Percentiles rank a stretch among this genome's conserved stretches.
Conservation (phyloP, 2,329 filamentous ascomycete genomes). For the Hypoxylon rubiginosum region DNA sequence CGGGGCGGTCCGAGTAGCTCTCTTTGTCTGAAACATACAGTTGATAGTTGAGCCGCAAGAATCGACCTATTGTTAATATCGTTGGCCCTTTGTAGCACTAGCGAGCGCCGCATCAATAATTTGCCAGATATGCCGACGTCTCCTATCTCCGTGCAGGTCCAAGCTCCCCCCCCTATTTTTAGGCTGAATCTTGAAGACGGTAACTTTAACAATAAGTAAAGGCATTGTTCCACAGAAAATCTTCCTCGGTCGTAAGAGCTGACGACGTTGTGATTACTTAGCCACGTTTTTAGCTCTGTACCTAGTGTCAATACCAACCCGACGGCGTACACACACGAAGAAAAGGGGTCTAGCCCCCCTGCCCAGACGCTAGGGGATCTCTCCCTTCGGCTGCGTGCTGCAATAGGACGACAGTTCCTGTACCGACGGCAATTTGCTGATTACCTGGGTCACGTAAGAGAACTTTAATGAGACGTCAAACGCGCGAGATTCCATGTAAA, state of each 20-base stretch:
- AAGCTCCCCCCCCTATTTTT: constrained; percentile 10
- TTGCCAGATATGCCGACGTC: constrained; percentile 12
- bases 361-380: constrained; percentile 32
- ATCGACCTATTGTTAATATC: constrained; percentile 24
- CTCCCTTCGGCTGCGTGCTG: constrained; percentile 27
- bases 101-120: constrained; percentile 30
- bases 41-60: constrained; percentile 29
- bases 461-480: constrained; percentile 32
- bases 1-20: constrained; percentile 15
- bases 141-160: constrained; percentile 20
- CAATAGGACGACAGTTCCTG: constrained; percentile 18
- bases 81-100: constrained; percentile 12
- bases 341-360: constrained; percentile 13
- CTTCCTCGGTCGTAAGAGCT: constrained; percentile 16
- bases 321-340: constrained; percentile 5
- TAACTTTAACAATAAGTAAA: constrained; percentile 3
- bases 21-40: constrained; percentile 31
- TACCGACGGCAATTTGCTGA: constrained; percentile 19
- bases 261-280: constrained; percentile 16
- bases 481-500: neutral
- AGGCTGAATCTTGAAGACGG: constrained; percentile 1
- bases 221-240: constrained; percentile 15
- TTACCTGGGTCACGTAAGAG: constrained; percentile 7
- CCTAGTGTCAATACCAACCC: constrained; percentile 6
- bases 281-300: constrained; percentile 20